Evolutionary conservation across 2,329 filamentous ascomycete genomes (phyloP), one percentile per base, ranked within the genome.

Genomic region (Daldinia sp.): DNA sequence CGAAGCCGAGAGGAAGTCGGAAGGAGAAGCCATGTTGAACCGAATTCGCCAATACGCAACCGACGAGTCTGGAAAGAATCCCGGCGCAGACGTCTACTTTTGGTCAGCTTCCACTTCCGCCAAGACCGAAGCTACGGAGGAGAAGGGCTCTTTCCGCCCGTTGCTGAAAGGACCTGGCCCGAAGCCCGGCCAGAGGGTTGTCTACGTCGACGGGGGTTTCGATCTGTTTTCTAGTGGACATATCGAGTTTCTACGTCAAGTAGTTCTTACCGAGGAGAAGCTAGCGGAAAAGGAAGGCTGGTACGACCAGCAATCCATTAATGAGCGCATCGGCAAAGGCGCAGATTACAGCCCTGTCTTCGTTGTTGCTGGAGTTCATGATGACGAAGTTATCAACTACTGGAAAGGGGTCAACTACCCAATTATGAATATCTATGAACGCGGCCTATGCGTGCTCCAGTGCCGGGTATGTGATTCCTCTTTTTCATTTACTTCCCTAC

Each of bases 361-460:
- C 78, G 87, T 99, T n/a, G 89, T 98, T 48, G 94, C 93, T 2
- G 96, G 96, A 55, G 90, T 99, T 26, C 96, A 99, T 81, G 93
- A 97, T 76, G 96, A 99, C 79, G 89, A 92, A 71, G 94, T 97
- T 67, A 97, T 99, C 80, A 99, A 99, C 81, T 85, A 91, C 75
- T 97, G 94, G 92, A 98, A 98, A 82, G 95, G 96, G 39, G 87
- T 98, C 75, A 99, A 99, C 82, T 99, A 98, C 78, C 96, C 96
- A 28, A 98, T 99, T 82, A 99, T 99, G 96, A 99, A 98, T 83
- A 94, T 97, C 64, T 97, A 95, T 76, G 96, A 99, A 84, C 91
- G 96, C 46, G 94, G 94, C 1, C 89, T 99, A 23, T 99, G 96
- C 79, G 95, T 98, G 33, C 84, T 98, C 70, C 96, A 99, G 78